Evolutionary conservation across 1,139 yeast genomes (phyloP), one percentile per base, ranked within the genome.

Genomic region (Yamadazyma triangularis): DNA sequence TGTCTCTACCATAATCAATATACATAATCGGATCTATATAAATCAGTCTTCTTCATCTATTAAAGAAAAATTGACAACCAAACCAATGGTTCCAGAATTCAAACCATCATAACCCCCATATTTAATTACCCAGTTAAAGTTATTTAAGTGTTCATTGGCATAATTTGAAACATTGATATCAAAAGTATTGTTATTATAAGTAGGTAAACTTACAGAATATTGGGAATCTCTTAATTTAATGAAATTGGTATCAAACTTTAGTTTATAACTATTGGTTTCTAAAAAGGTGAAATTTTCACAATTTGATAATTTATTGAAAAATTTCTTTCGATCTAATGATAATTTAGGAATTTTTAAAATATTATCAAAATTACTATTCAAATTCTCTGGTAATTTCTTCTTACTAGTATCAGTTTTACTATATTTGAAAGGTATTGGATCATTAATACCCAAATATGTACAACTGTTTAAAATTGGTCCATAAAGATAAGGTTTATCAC

Each of bases 401-500:
- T 13, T 10, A 22, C 45, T 40, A 9, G 45, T 34, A 26, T 44
- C 43, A 5, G 14, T 26, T 4, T 32, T 34, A 18, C 39, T 38
- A 19, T 34, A 27, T 15, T 35, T 31, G 26, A 38, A 42, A 4
- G 48, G 48, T 11, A 44, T 39, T 14, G 29, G 16, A 18, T 45
- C 46, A 29, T 42, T 45, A 15, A 48, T 39, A 2, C 54, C 47
- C 39, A 65, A 49, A 29, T 55, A 61, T 2, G 68, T 77, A 48
- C 81, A 73, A 35, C 81, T 73, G 35, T 77, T 70, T 41, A 80
- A 51, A 0, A 77, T 81, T 25, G 73, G 63, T 0, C 87, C 86
- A 40, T 79, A 80, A 14, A 81, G 56, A 47, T 58, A 81, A 58
- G 91, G 68, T 46, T 69, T 64, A 31, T 79, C 85, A 24, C 60